Evolutionary conservation across 1,139 yeast genomes (phyloP).

Genomic region (Lodderomyces orthopsilosis): DNA sequence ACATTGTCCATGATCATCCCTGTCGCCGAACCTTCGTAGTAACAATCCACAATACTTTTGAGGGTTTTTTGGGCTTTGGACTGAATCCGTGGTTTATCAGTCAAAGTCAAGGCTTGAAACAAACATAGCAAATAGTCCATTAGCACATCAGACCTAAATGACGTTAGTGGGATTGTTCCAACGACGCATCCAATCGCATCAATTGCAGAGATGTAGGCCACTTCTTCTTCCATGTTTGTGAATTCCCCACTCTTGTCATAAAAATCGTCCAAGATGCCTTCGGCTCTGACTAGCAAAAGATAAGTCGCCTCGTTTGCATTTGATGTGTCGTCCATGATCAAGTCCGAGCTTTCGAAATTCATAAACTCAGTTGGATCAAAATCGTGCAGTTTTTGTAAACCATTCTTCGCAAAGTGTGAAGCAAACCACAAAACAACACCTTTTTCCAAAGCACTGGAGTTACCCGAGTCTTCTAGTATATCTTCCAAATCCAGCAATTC

Average conservation of each 20-base stretch:
- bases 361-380: slow-evolving; percentile 29
- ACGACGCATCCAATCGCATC: slow-evolving; percentile 31
- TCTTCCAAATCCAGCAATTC: slow-evolving; percentile 15
- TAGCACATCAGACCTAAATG: slow-evolving; percentile 31
- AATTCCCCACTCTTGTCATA: slow-evolving; percentile 2
- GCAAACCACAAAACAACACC: slow-evolving; percentile 33
- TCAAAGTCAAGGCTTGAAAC: slow-evolving; percentile 35
- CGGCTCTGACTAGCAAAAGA: slow-evolving; percentile 25
- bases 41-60: slow-evolving; percentile 42
- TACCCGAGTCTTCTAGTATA: slow-evolving; percentile 12
- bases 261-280: slow-evolving; percentile 20
- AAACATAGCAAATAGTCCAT: slow-evolving; percentile 33
- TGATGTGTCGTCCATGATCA: slow-evolving; percentile 10
- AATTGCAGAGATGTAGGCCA: slow-evolving; percentile 30
- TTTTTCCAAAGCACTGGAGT: slow-evolving; percentile 10
- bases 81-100: slow-evolving; percentile 28
- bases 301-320: slow-evolving; percentile 19
- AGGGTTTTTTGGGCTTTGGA: slow-evolving; percentile 28
- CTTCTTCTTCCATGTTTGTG: slow-evolving; percentile 15
- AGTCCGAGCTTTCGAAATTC: slow-evolving; percentile 18
- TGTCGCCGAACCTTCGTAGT: slow-evolving; percentile 58
- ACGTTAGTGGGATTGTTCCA: slow-evolving; percentile 21
- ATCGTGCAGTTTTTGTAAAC: slow-evolving; percentile 5
- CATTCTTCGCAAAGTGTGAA: slow-evolving; percentile 15
- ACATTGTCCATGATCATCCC: slow-evolving; percentile 61